Conservation (phyloP, 2,329 filamentous ascomycete genomes). For the Metarhizium anisopliae region DNA sequence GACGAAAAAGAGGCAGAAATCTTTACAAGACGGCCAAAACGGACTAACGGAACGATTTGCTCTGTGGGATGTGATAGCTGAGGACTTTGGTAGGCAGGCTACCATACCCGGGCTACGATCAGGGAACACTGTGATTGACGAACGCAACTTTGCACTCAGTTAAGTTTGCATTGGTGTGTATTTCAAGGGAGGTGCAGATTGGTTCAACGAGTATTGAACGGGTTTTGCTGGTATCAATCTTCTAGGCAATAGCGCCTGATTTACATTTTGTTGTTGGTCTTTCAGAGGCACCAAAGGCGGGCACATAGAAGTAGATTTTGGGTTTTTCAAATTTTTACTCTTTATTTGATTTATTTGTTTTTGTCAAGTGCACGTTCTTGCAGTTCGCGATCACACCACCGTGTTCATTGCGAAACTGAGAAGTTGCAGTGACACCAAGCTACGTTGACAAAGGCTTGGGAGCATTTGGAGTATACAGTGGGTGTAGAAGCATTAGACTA, state of each 20-base stretch:
- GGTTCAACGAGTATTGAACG: neutral
- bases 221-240: neutral
- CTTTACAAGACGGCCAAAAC: constrained; percentile 1
- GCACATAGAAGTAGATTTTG: constrained; percentile 5
- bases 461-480: too few species aligned
- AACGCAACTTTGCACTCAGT: constrained; percentile 23
- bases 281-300: neutral
- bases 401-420: too few species aligned
- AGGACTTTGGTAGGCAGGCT: constrained; percentile 28
- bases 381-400: too few species aligned
- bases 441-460: too few species aligned
- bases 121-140: constrained; percentile 30
- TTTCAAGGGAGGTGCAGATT: neutral
- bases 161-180: neutral
- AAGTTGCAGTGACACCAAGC: too few species aligned
- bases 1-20: constrained; percentile 1
- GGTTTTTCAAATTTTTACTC: constrained; percentile 1
- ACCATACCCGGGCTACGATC: constrained; percentile 23
- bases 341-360: neutral
- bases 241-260: constrained; percentile 4
- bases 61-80: constrained; percentile 27
- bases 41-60: constrained; percentile 22
- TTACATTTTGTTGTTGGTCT: constrained; percentile 2
- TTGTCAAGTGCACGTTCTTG: neutral
- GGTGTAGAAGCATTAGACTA: too few species aligned